These are phyloP conservation scores for Fusarium sp. DNA, from an alignment of 2,329 filamentous ascomycete species.

Conservation along the genomic window DNA sequence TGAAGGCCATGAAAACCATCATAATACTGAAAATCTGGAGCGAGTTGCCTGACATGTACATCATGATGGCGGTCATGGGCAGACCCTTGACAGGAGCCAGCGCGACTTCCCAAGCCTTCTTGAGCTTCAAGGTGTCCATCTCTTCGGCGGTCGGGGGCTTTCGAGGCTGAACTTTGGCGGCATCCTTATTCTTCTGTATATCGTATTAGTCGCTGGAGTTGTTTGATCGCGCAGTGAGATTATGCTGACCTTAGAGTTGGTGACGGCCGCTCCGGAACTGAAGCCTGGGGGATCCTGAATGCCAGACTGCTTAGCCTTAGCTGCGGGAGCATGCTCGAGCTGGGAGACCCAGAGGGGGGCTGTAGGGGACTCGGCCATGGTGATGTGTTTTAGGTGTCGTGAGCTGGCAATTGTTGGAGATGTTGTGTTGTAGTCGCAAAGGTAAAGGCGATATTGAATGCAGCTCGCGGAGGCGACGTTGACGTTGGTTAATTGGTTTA, in stretches of 20 bases:
- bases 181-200: constrained; percentile 63
- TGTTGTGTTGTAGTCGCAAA: constrained; percentile 14
- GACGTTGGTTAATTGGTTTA: constrained; percentile 30
- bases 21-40: constrained; percentile 99
- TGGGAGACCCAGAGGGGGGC: constrained; percentile 84
- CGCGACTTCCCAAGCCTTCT: constrained; percentile 98
- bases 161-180: constrained; percentile 64
- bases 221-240: background rate
- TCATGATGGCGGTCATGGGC: constrained; percentile 99
- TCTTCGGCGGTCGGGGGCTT: constrained; percentile 81
- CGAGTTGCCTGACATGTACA: constrained; percentile 99
- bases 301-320: constrained; percentile 73
- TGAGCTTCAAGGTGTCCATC: constrained; percentile 95
- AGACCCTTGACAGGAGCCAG: constrained; percentile 92
- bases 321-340: constrained; percentile 75
- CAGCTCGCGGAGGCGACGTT: constrained; percentile 31
- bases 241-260: constrained; percentile 66
- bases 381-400: background rate
- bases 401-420: background rate
- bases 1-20: constrained; percentile 99
- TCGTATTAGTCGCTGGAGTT: constrained; percentile 11
- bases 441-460: constrained; percentile 11
- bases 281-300: constrained; percentile 91
- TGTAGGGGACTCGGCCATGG: constrained; percentile 51
- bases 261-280: constrained; percentile 62